These are phyloP conservation scores for Isabelozyma heimii DNA, from an alignment of 805 yeast genomes.

Conservation along the genomic window DNA sequence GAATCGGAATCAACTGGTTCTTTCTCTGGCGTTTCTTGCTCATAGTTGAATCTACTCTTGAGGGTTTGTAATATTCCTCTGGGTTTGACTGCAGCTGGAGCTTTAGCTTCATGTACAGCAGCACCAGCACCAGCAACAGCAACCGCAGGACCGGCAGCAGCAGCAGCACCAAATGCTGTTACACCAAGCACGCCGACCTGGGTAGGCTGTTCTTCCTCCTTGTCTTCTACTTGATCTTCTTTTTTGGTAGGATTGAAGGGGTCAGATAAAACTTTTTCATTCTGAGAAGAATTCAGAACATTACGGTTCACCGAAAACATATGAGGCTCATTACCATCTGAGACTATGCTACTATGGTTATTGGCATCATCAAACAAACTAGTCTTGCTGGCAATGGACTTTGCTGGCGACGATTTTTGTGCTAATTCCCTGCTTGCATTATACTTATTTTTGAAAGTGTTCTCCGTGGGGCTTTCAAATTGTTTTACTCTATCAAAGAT, in stretches of 20 bases:
- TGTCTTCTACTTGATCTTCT: neutral
- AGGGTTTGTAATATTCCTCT: constrained; percentile 35
- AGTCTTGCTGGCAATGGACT: neutral
- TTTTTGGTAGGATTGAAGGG: constrained; percentile 12
- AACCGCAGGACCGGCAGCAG: constrained; percentile 7
- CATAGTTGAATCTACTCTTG: constrained; percentile 24
- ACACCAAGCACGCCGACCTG: constrained; percentile 3
- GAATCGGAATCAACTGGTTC: constrained; percentile 5
- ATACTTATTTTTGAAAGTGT: too few relatives aligned
- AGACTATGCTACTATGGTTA: neutral
- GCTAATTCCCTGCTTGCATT: neutral
- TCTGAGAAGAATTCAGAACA: neutral
- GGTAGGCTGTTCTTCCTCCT: constrained; percentile 1
- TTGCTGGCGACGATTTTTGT: neutral
- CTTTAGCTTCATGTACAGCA: constrained; percentile 3
- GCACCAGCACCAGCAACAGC: too few relatives aligned
- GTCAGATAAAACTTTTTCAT: constrained; percentile 3
- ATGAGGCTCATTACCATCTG: neutral
- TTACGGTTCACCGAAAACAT: neutral
- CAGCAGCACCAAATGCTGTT: constrained; percentile 6
- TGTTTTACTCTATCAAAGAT: constrained; percentile 37
- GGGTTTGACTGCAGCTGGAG: constrained; percentile 10
- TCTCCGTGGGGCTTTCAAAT: constrained; percentile 26
- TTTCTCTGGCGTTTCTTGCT: constrained; percentile 2
- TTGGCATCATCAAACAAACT: neutral